Evolutionary conservation across 257 asterid species (phyloP).

Genomic region (Gynochthodes officinalis): DNA sequence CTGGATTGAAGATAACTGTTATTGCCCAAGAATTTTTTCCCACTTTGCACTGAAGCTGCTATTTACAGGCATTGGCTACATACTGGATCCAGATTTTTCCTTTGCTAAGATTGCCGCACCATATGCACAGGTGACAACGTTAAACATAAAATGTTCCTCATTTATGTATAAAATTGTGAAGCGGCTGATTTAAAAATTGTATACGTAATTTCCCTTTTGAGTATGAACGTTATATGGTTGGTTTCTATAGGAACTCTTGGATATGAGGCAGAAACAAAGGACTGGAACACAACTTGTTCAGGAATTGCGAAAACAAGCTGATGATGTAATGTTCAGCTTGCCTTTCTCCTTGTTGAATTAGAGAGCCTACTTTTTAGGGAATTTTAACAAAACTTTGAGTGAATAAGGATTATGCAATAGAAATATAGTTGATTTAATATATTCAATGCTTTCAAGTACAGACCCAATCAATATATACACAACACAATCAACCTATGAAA

Average conservation of each 20-base stretch:
- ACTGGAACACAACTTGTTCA: constrained; percentile 67
- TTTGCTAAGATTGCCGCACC: constrained; percentile 96
- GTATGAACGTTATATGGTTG: not conserved
- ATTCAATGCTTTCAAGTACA: not conserved
- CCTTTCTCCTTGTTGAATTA: not conserved
- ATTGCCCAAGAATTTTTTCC: not conserved
- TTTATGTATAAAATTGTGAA: not conserved
- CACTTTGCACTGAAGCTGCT: not conserved
- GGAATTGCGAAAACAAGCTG: constrained; percentile 83
- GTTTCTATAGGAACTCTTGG: constrained; percentile 69
- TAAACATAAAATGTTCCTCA: not conserved
- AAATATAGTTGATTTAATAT: too few species aligned
- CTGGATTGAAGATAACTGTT: not conserved
- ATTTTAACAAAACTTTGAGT: not conserved
- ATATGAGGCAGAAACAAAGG: constrained; percentile 59
- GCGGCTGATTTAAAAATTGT: not conserved
- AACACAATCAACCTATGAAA: too few species aligned
- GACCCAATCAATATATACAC: too few species aligned
- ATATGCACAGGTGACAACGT: constrained; percentile 66
- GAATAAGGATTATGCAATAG: not conserved
- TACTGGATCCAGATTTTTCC: constrained; percentile 79
- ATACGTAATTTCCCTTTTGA: not conserved
- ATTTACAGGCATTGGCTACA: constrained; percentile 77
- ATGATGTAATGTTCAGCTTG: constrained; percentile 46
- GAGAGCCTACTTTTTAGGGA: not conserved